Base-by-base conservation (phyloP, 192 early-diverging fungal genomes). In the Coemansia furcata region DNA sequence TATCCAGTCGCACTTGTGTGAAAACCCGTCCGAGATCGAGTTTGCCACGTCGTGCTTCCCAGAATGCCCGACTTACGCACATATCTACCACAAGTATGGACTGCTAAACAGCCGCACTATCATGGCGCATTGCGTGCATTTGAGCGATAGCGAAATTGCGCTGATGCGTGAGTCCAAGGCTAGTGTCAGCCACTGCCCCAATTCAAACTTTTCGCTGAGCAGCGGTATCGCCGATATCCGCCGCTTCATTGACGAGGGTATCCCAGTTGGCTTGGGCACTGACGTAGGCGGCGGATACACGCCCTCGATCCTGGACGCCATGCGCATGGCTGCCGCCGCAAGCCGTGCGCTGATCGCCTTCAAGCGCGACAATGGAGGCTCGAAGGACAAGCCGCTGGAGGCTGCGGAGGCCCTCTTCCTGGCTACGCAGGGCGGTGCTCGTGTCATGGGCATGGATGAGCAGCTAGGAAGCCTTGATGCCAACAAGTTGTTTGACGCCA, bases 41-140 rank as follows among this genome's bases (percentile, higher is more conserved):
- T 95, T 93, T 74, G 89, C 92, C 26, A 67, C 78, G 37, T 78
- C 85, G 21, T 84, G 95, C 67, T 93, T 94, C 76, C 94, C 95
- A 4, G 76, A 87, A 17, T 77, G 76, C 32, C 40, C 62, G 23
- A 77, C 86, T 71, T 98, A 98, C 83, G 85, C 94, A 5, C 72
- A 80, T 9, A 89, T 96, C 59, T 98, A 98, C 69, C 80, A 86
- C 59, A 72, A 86, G 35, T 84, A 87, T 67, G 89, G 87, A 0
- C 86, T 98, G 39, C 84, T 96, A 67, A 89, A 84, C 54, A 69
- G 85, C 17, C 76, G 85, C 15, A 89, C 93, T 3, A 90, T 97
- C 60, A 92, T 97, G 90, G 97, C 95, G 35, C 97, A 98, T 73
- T 94, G 94, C 65, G 87, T 98, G 35, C 94, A 97, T 78, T 87